Percentiles rank a stretch among this genome's conserved stretches.
phyloP scores from a whole-genome alignment of 2,329 filamentous ascomycete genomes.

The Rutstroemia sp. region DNA sequence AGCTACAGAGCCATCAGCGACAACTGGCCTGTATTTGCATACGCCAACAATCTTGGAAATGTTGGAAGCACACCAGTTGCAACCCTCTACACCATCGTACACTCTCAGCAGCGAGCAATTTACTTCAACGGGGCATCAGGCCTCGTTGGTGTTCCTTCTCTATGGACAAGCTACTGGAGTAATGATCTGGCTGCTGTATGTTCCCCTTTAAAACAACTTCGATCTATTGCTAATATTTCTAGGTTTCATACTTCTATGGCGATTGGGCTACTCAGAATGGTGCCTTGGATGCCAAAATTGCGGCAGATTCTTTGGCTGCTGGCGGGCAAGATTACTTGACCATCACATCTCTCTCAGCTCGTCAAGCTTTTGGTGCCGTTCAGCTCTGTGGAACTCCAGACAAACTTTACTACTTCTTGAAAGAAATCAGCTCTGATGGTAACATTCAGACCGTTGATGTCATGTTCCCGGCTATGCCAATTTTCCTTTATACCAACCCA shows the following conservation, averaged over 20 bases:
- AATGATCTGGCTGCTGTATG: slow-evolving; percentile 50
- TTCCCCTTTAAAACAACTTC: background rate
- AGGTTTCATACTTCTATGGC: slow-evolving; percentile 65
- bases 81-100: slow-evolving; percentile 23
- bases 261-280: slow-evolving; percentile 60
- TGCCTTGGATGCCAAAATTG: slow-evolving; percentile 63
- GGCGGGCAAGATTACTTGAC: slow-evolving; percentile 68
- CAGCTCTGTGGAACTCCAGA: slow-evolving; percentile 63
- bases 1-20: slow-evolving; percentile 61
- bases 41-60: slow-evolving; percentile 32
- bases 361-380: slow-evolving; percentile 72
- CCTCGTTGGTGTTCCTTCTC: slow-evolving; percentile 57
- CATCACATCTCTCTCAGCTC: slow-evolving; percentile 70
- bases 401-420: slow-evolving; percentile 71
- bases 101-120: slow-evolving; percentile 24
- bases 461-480: slow-evolving; percentile 76
- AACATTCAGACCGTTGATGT: slow-evolving; percentile 86
- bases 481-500: slow-evolving; percentile 76
- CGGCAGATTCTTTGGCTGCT: slow-evolving; percentile 56
- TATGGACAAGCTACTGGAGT: slow-evolving; percentile 70
- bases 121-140: slow-evolving; percentile 34
- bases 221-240: slow-evolving; percentile 20
- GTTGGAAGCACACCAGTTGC: slow-evolving; percentile 15
- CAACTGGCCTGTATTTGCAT: slow-evolving; percentile 75
- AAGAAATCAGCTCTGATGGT: slow-evolving; percentile 84